phyloP scores from a whole-genome alignment of 768 basidiomycete genomes.

The Trametes elegans region DNA sequence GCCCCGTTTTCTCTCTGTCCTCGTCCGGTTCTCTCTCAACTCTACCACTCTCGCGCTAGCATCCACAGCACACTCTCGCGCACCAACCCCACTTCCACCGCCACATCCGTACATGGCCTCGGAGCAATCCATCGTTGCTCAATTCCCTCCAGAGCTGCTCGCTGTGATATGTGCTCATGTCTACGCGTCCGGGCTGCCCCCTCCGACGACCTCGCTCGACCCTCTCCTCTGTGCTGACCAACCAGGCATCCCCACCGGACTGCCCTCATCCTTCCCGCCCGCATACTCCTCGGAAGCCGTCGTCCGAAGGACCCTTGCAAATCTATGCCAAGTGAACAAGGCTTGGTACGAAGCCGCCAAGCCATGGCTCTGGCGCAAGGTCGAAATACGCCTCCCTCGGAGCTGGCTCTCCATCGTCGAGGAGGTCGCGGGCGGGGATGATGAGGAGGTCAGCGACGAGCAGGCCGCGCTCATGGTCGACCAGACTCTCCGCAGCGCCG shows the following conservation, averaged over 20 bases:
- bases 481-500: constrained; percentile 64
- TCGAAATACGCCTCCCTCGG: constrained; percentile 82
- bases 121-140: constrained; percentile 28
- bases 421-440: constrained; percentile 71
- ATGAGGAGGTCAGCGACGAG: constrained; percentile 44
- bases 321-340: constrained; percentile 73
- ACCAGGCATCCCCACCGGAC: constrained; percentile 47
- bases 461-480: constrained; percentile 64
- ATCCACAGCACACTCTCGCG: background rate
- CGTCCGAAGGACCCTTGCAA: constrained; percentile 62
- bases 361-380: constrained; percentile 82
- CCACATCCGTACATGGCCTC: constrained; percentile 3
- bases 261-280: constrained; percentile 74
- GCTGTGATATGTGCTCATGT: constrained; percentile 71
- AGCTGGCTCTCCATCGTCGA: constrained; percentile 82
- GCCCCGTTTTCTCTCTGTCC: background rate
- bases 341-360: constrained; percentile 82
- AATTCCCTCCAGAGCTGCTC: constrained; percentile 72
- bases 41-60: background rate
- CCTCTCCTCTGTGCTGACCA: constrained; percentile 53
- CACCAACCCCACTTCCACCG: background rate
- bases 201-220: constrained; percentile 60
- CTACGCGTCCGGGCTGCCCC: constrained; percentile 60
- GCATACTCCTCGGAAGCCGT: constrained; percentile 67
- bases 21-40: background rate